phyloP scores from a whole-genome alignment of 352 stramenopile genomes.

The Phytophthora ohioensis region DNA sequence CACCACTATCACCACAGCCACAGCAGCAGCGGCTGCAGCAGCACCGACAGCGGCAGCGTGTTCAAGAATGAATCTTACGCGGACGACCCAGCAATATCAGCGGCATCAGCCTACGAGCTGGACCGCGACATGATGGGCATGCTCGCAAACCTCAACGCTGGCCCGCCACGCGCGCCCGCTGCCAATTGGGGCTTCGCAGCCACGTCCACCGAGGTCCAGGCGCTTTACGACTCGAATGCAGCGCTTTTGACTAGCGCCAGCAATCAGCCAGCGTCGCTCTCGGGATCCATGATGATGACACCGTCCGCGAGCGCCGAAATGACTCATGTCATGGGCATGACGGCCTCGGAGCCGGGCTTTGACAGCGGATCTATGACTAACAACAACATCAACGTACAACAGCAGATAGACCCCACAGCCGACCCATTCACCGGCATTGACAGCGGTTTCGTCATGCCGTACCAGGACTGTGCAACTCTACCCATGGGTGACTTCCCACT shows the following conservation, averaged over 20 bases:
- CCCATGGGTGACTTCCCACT: conserved; percentile 32
- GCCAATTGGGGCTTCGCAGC: conserved; percentile 30
- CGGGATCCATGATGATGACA: conserved; percentile 26
- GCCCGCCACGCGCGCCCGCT: conserved; percentile 8
- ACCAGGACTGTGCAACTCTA: conserved; percentile 27
- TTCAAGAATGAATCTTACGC: conserved; percentile 15
- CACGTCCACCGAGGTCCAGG: conserved; percentile 3
- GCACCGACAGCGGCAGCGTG: not conserved
- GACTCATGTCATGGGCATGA: conserved; percentile 23
- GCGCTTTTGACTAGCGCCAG: conserved; percentile 1
- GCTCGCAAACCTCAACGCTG: conserved; percentile 38
- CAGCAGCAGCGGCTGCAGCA: not conserved
- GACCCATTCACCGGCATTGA: conserved; percentile 21
- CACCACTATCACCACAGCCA: not conserved
- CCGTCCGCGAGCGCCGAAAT: conserved; percentile 18
- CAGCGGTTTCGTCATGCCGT: conserved; percentile 30
- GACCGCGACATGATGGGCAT: conserved; percentile 48
- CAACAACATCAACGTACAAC: conserved; percentile 11
- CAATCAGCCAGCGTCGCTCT: conserved; percentile 11
- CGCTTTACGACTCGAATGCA: conserved; percentile 16
- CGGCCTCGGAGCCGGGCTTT: conserved; percentile 11
- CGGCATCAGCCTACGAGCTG: conserved; percentile 27
- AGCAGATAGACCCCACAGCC: not conserved
- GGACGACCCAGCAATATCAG: conserved; percentile 19
- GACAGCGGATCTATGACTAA: conserved; percentile 8